Conservation (phyloP, 805 yeast species). For the Saccharomycopsis fodiens region DNA sequence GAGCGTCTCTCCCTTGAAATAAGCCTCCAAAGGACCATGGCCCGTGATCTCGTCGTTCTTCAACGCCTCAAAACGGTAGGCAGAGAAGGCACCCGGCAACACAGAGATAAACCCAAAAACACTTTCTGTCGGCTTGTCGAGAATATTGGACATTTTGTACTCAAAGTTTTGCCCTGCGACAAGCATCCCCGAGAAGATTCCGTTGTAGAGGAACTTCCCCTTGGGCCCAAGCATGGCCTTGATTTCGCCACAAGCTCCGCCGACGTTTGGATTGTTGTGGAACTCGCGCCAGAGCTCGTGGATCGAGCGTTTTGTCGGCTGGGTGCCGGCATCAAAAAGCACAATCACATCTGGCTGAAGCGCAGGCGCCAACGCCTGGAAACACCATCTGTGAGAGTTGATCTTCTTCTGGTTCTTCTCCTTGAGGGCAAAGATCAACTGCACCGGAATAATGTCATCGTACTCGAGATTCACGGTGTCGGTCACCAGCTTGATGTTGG, state of each 20-base stretch:
- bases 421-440: constrained; percentile 52
- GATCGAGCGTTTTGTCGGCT: constrained; percentile 49
- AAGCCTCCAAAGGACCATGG: constrained; percentile 55
- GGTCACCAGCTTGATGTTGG: constrained; percentile 34
- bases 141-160: constrained; percentile 58
- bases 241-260: constrained; percentile 70
- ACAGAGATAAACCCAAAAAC: constrained; percentile 59
- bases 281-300: constrained; percentile 58
- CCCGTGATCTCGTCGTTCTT: constrained; percentile 42
- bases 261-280: constrained; percentile 48
- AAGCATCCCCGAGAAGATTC: constrained; percentile 28
- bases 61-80: constrained; percentile 52
- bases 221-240: constrained; percentile 48
- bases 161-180: constrained; percentile 63
- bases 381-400: constrained; percentile 64
- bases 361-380: constrained; percentile 53
- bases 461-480: constrained; percentile 48
- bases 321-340: constrained; percentile 58
- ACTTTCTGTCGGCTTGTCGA: constrained; percentile 61
- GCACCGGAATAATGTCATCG: constrained; percentile 53
- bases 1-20: constrained; percentile 60
- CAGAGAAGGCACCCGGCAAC: constrained; percentile 64
- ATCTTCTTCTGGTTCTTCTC: constrained; percentile 58
- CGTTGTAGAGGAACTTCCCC: constrained; percentile 44
- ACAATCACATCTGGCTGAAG: constrained; percentile 51